These are phyloP conservation scores for Microcera coccophila DNA, from an alignment of 2,329 filamentous ascomycete species.

Conservation along the genomic window DNA sequence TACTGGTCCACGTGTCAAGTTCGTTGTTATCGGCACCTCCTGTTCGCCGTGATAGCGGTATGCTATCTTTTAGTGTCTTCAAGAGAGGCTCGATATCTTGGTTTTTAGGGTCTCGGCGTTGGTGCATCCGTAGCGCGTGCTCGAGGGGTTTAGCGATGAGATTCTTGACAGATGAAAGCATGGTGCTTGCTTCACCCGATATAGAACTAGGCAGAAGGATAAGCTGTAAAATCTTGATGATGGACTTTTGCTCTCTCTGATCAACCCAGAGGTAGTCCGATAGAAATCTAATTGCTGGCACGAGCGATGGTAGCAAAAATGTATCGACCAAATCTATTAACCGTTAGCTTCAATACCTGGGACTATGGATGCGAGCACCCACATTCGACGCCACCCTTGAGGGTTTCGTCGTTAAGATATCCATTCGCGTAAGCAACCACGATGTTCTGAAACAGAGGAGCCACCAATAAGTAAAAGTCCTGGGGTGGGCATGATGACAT, in stretches of 20 bases:
- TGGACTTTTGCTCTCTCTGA: constrained; percentile 61
- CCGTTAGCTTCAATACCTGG: constrained; percentile 12
- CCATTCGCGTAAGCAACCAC: constrained; percentile 65
- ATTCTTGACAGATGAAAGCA: constrained; percentile 68
- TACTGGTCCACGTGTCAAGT: constrained; percentile 62
- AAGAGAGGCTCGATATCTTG: constrained; percentile 68
- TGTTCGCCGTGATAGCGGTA: constrained; percentile 56
- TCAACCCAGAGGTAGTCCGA: constrained; percentile 66
- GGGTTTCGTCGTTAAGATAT: constrained; percentile 61
- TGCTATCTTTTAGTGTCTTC: constrained; percentile 59
- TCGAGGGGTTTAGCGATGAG: constrained; percentile 68
- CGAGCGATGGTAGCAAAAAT: constrained; percentile 73
- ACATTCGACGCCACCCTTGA: constrained; percentile 76
- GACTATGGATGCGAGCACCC: constrained; percentile 28
- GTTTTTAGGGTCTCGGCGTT: constrained; percentile 62
- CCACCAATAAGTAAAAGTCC: constrained; percentile 75
- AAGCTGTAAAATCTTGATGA: constrained; percentile 68
- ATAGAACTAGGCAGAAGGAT: constrained; percentile 67
- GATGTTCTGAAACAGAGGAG: constrained; percentile 72
- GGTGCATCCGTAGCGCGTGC: constrained; percentile 62
- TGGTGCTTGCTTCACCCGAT: constrained; percentile 65
- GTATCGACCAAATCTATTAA: constrained; percentile 67
- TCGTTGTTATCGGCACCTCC: constrained; percentile 62
- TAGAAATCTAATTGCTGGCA: constrained; percentile 69
- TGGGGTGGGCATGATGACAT: constrained; percentile 80